Evolutionary conservation across 352 stramenopile genomes (phyloP).

Genomic region (Globisporangium canariense): DNA sequence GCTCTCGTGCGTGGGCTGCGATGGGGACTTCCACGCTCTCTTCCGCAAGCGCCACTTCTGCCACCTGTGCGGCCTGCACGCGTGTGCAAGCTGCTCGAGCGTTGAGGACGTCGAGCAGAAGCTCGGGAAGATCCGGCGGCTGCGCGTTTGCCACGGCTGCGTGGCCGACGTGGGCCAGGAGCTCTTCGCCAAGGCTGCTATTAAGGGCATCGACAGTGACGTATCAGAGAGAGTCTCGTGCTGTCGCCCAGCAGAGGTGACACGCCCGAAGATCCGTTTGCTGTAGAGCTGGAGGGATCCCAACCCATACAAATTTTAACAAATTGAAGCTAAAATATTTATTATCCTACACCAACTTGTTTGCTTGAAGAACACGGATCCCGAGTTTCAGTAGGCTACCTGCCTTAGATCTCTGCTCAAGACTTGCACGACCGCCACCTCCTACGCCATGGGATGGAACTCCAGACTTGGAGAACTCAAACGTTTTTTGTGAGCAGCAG

Average conservation of each 20-base stretch:
- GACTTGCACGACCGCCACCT: no score
- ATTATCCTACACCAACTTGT: not conserved
- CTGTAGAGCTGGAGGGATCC: not conserved
- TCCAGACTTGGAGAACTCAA: no score
- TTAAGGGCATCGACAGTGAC: no score
- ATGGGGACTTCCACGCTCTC: slow-evolving; percentile 15
- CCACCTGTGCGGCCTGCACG: slow-evolving; percentile 13
- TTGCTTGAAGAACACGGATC: not conserved
- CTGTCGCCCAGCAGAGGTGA: not conserved
- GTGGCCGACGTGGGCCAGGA: slow-evolving; percentile 1
- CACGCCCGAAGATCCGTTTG: not conserved
- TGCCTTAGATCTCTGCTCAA: no score
- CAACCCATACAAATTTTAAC: not conserved
- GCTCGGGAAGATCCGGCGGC: slow-evolving; percentile 9
- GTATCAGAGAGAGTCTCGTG: not conserved
- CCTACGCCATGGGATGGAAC: no score
- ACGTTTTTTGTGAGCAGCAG: no score
- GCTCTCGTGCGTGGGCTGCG: slow-evolving; percentile 17
- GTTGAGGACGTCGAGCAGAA: slow-evolving; percentile 14
- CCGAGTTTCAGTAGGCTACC: not conserved
- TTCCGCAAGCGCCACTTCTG: slow-evolving; percentile 20
- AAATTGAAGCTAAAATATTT: not conserved
- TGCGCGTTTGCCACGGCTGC: slow-evolving; percentile 15
- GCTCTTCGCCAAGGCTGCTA: not conserved
- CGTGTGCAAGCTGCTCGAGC: slow-evolving; percentile 16